These are phyloP conservation scores for Saccharomycopsis selenospora DNA, from an alignment of 805 yeast genomes.

Conservation along the genomic window DNA sequence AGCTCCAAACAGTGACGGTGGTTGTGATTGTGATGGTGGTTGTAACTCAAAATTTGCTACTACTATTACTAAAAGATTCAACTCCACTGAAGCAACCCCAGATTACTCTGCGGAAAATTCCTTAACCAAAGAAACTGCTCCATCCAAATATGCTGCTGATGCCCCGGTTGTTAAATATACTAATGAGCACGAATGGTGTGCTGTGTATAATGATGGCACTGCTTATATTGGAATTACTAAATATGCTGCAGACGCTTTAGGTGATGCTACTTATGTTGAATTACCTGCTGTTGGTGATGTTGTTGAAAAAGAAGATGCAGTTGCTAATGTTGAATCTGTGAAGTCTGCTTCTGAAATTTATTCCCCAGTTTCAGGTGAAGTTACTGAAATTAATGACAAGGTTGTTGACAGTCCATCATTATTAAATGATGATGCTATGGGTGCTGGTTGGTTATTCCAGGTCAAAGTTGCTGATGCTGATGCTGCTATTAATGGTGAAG, in stretches of 20 bases:
- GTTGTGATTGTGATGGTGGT: no score
- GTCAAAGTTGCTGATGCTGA: conserved; percentile 46
- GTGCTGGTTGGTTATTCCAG: conserved; percentile 89
- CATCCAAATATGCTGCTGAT: conserved; percentile 16
- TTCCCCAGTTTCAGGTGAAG: conserved; percentile 74
- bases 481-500: conserved; percentile 37
- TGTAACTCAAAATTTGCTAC: background rate
- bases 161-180: conserved; percentile 55
- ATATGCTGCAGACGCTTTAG: conserved; percentile 93
- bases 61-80: conserved; percentile 15
- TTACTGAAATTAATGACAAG: conserved; percentile 60
- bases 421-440: conserved; percentile 85
- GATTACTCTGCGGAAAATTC: conserved; percentile 7
- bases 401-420: conserved; percentile 68
- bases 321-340: conserved; percentile 93
- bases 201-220: conserved; percentile 72
- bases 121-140: conserved; percentile 13
- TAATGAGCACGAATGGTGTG: conserved; percentile 91
- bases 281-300: conserved; percentile 65
- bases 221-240: conserved; percentile 87
- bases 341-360: conserved; percentile 92
- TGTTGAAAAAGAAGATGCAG: conserved; percentile 65
- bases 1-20: no score
- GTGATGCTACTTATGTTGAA: conserved; percentile 93
- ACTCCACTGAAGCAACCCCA: conserved; percentile 7